These are phyloP conservation scores for Alternaria ethzedia DNA, from an alignment of 2,329 filamentous ascomycete genomes.

Conservation along the genomic window DNA sequence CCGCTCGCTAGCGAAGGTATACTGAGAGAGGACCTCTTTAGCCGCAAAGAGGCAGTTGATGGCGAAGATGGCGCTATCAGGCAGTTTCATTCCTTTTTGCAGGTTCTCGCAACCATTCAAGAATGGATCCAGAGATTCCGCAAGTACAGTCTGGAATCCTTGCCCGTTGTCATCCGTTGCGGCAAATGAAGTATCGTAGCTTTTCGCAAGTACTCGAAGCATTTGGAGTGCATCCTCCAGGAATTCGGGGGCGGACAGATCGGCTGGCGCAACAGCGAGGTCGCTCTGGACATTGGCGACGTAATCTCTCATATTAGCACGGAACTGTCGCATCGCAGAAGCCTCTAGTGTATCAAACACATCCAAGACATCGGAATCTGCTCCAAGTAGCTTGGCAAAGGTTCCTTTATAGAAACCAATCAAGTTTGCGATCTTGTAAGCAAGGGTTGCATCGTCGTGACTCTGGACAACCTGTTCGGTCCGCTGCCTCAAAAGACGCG, in stretches of 20 bases:
- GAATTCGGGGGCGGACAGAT: conserved; percentile 81
- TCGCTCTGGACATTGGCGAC: conserved; percentile 76
- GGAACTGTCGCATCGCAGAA: conserved; percentile 82
- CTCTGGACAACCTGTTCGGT: conserved; percentile 91
- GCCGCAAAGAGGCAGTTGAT: conserved; percentile 74
- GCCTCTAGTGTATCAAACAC: conserved; percentile 72
- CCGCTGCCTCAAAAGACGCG: conserved; percentile 83
- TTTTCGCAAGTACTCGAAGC: conserved; percentile 79
- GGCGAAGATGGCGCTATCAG: conserved; percentile 70
- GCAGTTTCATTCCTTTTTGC: conserved; percentile 64
- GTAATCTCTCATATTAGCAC: conserved; percentile 79
- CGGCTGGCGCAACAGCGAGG: conserved; percentile 70
- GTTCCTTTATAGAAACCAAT: conserved; percentile 88
- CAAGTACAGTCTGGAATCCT: conserved; percentile 76
- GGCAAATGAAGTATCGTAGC: conserved; percentile 81
- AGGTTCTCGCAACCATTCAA: conserved; percentile 76
- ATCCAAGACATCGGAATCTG: conserved; percentile 71
- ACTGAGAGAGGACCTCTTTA: conserved; percentile 61
- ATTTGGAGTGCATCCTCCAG: conserved; percentile 80
- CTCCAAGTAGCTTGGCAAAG: conserved; percentile 78
- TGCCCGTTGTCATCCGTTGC: conserved; percentile 61
- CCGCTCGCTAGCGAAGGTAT: conserved; percentile 68
- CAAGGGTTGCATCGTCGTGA: conserved; percentile 85
- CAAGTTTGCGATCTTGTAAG: conserved; percentile 89
- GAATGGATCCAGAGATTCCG: conserved; percentile 85